phyloP scores from a whole-genome alignment of 2,329 filamentous ascomycete genomes.

The Fusarium sp. region DNA sequence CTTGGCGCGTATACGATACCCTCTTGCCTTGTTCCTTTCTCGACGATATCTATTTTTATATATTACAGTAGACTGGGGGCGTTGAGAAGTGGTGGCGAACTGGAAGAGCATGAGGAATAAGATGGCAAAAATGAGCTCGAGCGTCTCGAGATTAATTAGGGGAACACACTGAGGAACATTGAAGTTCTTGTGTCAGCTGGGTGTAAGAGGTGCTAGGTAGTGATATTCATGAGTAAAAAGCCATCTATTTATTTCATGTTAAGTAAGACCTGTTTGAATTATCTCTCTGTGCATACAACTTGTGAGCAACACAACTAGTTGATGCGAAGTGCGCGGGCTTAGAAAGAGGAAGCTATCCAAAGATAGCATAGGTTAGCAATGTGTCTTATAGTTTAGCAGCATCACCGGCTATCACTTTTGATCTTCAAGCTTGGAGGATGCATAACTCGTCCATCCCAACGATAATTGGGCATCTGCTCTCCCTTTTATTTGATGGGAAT shows the following conservation, averaged over 20 bases:
- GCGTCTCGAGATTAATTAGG: conserved; percentile 3
- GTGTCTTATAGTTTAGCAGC: background rate
- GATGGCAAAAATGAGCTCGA: background rate
- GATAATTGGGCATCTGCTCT: background rate
- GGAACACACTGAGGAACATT: background rate
- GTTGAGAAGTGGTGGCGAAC: background rate
- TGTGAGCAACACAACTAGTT: background rate
- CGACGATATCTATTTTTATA: background rate
- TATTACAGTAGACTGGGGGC: conserved; percentile 10
- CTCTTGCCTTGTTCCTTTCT: conserved; percentile 16
- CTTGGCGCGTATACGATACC: conserved; percentile 26
- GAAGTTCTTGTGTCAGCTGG: conserved; percentile 3
- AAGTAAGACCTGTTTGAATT: background rate
- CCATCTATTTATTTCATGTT: background rate
- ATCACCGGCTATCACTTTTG: background rate
- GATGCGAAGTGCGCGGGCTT: no score
- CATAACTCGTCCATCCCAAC: background rate
- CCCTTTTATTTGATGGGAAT: background rate
- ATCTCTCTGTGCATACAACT: background rate
- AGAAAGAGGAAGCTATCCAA: no score
- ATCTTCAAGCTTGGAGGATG: background rate
- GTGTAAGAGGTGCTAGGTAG: conserved; percentile 24
- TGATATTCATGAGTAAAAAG: conserved; percentile 17
- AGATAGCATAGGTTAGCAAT: background rate
- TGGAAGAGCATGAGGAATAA: conserved; percentile 3